Percentiles rank a stretch among this genome's conserved stretches.
These are phyloP conservation scores for Pseudodiploospora longispora DNA, from an alignment of 2,329 filamentous ascomycete species.

Conservation along the genomic window DNA sequence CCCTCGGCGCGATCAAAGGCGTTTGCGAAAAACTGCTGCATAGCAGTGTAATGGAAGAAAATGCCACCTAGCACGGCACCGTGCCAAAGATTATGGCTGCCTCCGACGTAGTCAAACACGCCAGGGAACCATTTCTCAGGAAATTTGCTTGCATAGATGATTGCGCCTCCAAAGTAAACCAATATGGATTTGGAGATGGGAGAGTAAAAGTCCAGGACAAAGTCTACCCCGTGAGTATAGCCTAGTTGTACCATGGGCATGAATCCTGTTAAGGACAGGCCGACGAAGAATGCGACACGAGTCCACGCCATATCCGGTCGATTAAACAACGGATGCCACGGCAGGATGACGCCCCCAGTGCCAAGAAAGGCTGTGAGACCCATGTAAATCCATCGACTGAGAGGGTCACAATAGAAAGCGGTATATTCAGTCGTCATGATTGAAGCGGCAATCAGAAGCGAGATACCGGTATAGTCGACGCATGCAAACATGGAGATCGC, in stretches of 20 bases:
- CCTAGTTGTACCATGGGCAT: slow-evolving; percentile 80
- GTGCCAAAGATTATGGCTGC: slow-evolving; percentile 97
- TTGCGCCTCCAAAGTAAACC: slow-evolving; percentile 79
- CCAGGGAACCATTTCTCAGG: slow-evolving; percentile 91
- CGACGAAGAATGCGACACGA: slow-evolving; percentile 84
- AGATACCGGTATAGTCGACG: slow-evolving; percentile 97
- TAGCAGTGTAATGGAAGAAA: slow-evolving; percentile 91
- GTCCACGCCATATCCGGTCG: slow-evolving; percentile 85
- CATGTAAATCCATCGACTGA: slow-evolving; percentile 83
- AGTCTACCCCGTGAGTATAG: slow-evolving; percentile 65
- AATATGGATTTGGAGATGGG: slow-evolving; percentile 75
- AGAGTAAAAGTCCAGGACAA: slow-evolving; percentile 84
- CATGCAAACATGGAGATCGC: slow-evolving; percentile 94
- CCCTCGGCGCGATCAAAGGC: slow-evolving; percentile 62
- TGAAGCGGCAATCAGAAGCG: slow-evolving; percentile 84
- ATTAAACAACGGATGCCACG: slow-evolving; percentile 96
- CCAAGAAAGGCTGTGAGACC: slow-evolving; percentile 71
- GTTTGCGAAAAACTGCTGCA: slow-evolving; percentile 86
- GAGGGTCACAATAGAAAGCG: slow-evolving; percentile 93
- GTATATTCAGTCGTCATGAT: slow-evolving; percentile 99
- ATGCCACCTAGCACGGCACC: slow-evolving; percentile 90
- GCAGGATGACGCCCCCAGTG: slow-evolving; percentile 78
- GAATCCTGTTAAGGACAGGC: slow-evolving; percentile 80
- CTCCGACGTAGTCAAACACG: slow-evolving; percentile 89
- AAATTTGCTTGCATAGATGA: slow-evolving; percentile 83